Evolutionary conservation across 1,284 basidiomycete genomes (phyloP), one percentile per base, ranked within the genome.

Genomic region (Cutaneotrichosporon sp.): DNA sequence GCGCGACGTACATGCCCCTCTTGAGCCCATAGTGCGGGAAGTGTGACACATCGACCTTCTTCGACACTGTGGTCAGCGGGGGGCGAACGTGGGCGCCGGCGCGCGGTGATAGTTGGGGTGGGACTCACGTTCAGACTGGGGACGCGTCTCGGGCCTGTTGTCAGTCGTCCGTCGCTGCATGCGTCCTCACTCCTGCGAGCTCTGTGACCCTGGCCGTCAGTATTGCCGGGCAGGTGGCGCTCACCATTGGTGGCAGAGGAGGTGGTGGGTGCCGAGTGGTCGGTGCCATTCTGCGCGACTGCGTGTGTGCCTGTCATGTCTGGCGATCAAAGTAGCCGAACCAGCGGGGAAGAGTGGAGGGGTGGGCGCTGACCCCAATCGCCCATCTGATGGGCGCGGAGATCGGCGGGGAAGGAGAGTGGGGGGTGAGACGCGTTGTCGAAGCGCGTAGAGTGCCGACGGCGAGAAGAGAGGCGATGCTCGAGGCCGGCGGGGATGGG

Each of bases 11-110:
- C 64, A 66, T 66, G 42, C 64, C 64, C 13, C 64, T 53, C 53
- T 66, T 66, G 22, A 66, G 42, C 2, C 64, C 64, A 54, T 66
- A 66, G 25, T 66, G 64, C 24, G 64, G 64, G 34, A 59, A 66
- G 38, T 66, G 64, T 13, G 64, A 66, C 7, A 66, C 64, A 29
- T 66, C 64, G 22, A 66, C 64, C 36, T 63, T 66, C 42, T 53
- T 53, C 4, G 51, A 24, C 20, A 38, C 51, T 53, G 34, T 0
- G 20, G 20, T 53, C 33, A 53, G 51, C 10, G 33, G n/a, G 0
- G 2, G n/a, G 34, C 29, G 4, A 10, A 22, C 49, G 27, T 9
- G 29, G 9, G 29, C 9, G 29, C 24, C 8, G 11, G 18, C 14
- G 2, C 4, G 16, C 7, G 27, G 18, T 18, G 25, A 18, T 18